phyloP scores from a whole-genome alignment of 2,329 filamentous ascomycete species.

The Aspergillus sp. region DNA sequence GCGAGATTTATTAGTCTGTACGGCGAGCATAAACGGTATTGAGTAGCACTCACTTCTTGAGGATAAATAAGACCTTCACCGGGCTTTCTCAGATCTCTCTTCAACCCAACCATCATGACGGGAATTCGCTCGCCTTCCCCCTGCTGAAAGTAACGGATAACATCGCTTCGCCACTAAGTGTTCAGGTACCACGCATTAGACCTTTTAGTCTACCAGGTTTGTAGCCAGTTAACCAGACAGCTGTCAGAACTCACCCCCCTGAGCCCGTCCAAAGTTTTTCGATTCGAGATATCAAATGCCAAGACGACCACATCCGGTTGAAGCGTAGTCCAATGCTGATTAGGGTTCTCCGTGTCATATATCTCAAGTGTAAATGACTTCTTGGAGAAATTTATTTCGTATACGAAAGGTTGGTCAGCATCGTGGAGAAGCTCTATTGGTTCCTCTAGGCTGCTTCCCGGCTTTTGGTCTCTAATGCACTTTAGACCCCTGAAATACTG shows the following conservation, averaged over 20 bases:
- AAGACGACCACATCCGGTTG: conserved; percentile 57
- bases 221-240: not conserved
- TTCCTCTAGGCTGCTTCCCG: conserved; percentile 27
- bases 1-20: conserved; percentile 12
- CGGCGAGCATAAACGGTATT: not conserved
- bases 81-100: conserved; percentile 56
- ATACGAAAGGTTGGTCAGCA: conserved; percentile 58
- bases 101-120: conserved; percentile 60
- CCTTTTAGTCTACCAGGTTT: not conserved
- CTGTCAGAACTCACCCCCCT: conserved; percentile 31
- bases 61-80: conserved; percentile 44
- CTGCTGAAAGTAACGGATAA: conserved; percentile 52
- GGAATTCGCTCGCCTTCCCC: conserved; percentile 49
- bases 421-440: conserved; percentile 50
- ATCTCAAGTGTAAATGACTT: conserved; percentile 56
- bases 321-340: conserved; percentile 56
- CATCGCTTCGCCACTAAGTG: conserved; percentile 44
- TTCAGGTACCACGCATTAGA: not conserved
- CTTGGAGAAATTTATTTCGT: conserved; percentile 58
- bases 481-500: not conserved
- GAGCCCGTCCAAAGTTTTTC: conserved; percentile 50
- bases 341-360: conserved; percentile 57
- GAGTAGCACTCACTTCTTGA: conserved; percentile 35
- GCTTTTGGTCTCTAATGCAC: not conserved
- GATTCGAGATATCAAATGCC: conserved; percentile 59